Evolutionary conservation across 2,329 filamentous ascomycete genomes (phyloP).

Genomic region (Botrytis paeoniae): DNA sequence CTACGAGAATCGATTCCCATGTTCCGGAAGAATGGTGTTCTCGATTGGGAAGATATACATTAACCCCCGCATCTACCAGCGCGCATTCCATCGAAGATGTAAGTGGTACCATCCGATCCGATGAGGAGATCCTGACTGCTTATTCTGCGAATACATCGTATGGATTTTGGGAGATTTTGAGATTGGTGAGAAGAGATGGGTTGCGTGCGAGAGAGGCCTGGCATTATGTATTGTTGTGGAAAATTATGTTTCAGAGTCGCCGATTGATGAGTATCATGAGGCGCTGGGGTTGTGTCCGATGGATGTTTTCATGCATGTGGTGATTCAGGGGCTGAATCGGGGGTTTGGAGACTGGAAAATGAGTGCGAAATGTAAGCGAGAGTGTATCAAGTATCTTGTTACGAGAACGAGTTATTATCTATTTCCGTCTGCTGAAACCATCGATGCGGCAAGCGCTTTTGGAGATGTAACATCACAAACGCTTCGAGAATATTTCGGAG

Average conservation of each 20-base stretch:
- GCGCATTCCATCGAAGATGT: not conserved
- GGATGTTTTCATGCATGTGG: not conserved
- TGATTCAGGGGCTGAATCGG: not conserved
- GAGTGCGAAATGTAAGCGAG: not conserved
- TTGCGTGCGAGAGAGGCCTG: not conserved
- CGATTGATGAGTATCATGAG: not conserved
- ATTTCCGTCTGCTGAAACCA: not conserved
- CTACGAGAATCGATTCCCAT: not conserved
- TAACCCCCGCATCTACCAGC: accelerated
- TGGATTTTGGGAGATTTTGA: not conserved
- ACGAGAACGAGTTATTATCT: not conserved
- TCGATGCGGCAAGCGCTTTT: not conserved
- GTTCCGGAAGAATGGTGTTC: not conserved
- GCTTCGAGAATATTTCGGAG: not conserved
- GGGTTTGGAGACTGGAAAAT: not conserved
- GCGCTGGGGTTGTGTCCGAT: not conserved
- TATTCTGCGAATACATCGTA: not conserved
- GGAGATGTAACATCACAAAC: not conserved
- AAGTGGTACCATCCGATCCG: not conserved
- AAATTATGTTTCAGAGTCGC: not conserved
- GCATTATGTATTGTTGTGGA: not conserved
- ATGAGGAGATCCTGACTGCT: not conserved
- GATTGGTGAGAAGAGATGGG: not conserved
- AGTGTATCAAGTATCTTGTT: not conserved
- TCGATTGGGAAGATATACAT: not conserved